Evolutionary conservation across 768 basidiomycete genomes (phyloP).

Genomic region (Phanerodontia chrysosporium): DNA sequence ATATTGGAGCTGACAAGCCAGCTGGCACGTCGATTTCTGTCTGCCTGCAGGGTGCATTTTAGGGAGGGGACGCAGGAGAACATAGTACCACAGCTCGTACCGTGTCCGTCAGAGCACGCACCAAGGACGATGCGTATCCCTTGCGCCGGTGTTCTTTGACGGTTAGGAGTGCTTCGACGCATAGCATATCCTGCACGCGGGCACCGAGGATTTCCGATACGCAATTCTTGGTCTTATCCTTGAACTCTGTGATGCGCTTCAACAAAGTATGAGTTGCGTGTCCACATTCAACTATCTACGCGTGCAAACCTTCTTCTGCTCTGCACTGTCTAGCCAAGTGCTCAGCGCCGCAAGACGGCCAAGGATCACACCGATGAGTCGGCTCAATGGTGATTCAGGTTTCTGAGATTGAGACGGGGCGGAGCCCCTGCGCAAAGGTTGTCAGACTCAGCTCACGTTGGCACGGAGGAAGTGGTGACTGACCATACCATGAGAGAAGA

Average conservation of each 20-base stretch:
- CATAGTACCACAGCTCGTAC: background rate
- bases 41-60: background rate
- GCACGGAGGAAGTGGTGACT: background rate
- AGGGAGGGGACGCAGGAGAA: background rate
- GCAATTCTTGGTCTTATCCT: background rate
- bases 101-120: background rate
- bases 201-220: background rate
- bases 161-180: background rate
- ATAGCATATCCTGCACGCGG: background rate
- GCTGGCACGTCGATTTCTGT: background rate
- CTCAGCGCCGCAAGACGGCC: background rate
- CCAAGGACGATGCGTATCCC: background rate
- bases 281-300: background rate
- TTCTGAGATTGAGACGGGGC: background rate
- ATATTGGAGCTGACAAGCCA: background rate
- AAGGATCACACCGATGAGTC: background rate
- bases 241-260: background rate
- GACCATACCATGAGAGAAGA: background rate
- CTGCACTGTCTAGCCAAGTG: background rate
- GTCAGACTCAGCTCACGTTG: background rate
- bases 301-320: background rate
- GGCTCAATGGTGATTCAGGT: background rate
- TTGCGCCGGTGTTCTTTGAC: background rate
- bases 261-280: too few species aligned
- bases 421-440: background rate